Conservation (phyloP, 2,329 filamentous ascomycete genomes). For the Ophiostoma ulmi region DNA sequence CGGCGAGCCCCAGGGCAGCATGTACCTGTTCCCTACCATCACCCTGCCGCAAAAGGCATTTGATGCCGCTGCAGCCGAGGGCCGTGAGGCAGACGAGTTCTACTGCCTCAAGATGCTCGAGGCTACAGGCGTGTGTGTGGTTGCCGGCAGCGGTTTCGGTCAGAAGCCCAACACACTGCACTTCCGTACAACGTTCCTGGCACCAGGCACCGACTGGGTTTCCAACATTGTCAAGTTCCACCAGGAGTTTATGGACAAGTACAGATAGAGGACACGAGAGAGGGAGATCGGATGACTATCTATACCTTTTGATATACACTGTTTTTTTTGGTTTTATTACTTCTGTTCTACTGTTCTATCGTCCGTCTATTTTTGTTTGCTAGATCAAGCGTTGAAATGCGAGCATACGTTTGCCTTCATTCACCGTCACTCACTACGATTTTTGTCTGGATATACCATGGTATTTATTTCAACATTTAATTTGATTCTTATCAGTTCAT, state of each 20-base stretch:
- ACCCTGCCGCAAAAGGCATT: slow-evolving; percentile 69
- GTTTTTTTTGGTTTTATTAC: not conserved
- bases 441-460: not conserved
- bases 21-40: slow-evolving; percentile 99
- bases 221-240: slow-evolving; percentile 85
- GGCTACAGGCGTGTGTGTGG: slow-evolving; percentile 88
- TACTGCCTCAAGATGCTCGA: slow-evolving; percentile 90
- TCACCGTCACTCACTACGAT: not conserved
- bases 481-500: not conserved
- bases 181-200: slow-evolving; percentile 94
- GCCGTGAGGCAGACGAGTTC: slow-evolving; percentile 79
- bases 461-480: not conserved
- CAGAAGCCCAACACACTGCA: slow-evolving; percentile 88
- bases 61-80: slow-evolving; percentile 68
- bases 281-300: not conserved
- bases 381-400: not conserved
- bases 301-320: slow-evolving; percentile 6
- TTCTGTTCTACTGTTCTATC: not conserved
- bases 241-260: slow-evolving; percentile 83
- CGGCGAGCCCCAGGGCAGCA: slow-evolving; percentile 82
- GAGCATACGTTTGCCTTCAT: not conserved
- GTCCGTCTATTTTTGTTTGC: not conserved
- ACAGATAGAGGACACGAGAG: slow-evolving; percentile 38
- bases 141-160: slow-evolving; percentile 88
- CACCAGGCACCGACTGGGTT: slow-evolving; percentile 93